These are phyloP conservation scores for Pyrenophora graminea DNA, from an alignment of 2,329 filamentous ascomycete genomes.

Conservation along the genomic window DNA sequence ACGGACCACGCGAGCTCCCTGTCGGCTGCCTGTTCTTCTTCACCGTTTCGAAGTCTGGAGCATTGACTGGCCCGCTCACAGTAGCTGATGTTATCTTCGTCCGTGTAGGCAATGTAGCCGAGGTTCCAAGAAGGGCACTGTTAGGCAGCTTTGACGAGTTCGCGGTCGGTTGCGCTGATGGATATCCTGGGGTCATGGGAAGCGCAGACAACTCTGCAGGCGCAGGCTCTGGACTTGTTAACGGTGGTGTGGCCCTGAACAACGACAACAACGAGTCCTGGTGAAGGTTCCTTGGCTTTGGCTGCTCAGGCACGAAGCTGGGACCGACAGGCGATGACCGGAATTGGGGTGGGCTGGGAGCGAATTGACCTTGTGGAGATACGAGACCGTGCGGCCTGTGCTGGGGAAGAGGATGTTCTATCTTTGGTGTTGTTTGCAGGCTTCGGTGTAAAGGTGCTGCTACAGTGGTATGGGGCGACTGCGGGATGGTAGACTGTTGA, in stretches of 20 bases:
- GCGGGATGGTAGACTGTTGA: conserved; percentile 21
- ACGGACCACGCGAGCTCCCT: conserved; percentile 34
- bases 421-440: conserved; percentile 28
- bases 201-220: conserved; percentile 54
- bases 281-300: conserved; percentile 48
- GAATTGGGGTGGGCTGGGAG: conserved; percentile 35
- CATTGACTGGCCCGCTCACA: conserved; percentile 49
- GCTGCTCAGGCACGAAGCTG: conserved; percentile 35
- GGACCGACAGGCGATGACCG: conserved; percentile 33
- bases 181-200: conserved; percentile 45
- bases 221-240: conserved; percentile 38
- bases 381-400: conserved; percentile 29
- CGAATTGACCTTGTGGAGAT: conserved; percentile 31
- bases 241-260: conserved; percentile 44
- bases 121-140: conserved; percentile 24
- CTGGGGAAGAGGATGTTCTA: conserved; percentile 28
- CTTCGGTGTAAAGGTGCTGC: conserved; percentile 21
- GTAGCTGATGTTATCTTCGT: conserved; percentile 46
- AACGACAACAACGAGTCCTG: conserved; percentile 53
- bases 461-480: conserved; percentile 11
- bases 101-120: conserved; percentile 24
- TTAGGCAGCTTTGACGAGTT: conserved; percentile 23
- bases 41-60: conserved; percentile 48
- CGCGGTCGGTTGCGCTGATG: conserved; percentile 26
- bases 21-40: conserved; percentile 35